These are phyloP conservation scores for Penicillium sp. DNA, from an alignment of 2,329 filamentous ascomycete species.

Conservation along the genomic window DNA sequence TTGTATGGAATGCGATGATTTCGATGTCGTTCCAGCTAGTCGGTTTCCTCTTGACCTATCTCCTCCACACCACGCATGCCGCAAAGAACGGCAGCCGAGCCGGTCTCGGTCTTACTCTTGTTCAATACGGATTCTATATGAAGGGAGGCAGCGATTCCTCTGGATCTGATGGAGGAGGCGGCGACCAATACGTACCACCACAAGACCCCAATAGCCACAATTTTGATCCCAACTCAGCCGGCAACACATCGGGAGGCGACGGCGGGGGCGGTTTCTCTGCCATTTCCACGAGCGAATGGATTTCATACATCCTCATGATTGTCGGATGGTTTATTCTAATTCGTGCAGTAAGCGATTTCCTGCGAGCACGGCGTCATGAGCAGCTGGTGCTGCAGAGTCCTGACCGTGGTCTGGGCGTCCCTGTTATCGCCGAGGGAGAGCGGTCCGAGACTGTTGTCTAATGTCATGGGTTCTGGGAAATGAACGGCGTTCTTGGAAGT, in stretches of 20 bases:
- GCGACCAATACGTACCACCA: conserved; percentile 62
- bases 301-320: conserved; percentile 93
- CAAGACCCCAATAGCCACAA: conserved; percentile 88
- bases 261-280: conserved; percentile 51
- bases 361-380: conserved; percentile 86
- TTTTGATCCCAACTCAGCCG: conserved; percentile 76
- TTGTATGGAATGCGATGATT: conserved; percentile 84
- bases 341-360: conserved; percentile 86
- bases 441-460: conserved; percentile 75
- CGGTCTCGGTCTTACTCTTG: conserved; percentile 89
- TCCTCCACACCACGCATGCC: conserved; percentile 95
- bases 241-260: conserved; percentile 42
- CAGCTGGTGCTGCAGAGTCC: conserved; percentile 91
- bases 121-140: conserved; percentile 98
- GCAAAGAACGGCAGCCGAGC: conserved; percentile 97
- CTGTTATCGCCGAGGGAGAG: conserved; percentile 87
- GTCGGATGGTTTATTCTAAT: conserved; percentile 98
- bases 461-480: conserved; percentile 25
- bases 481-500: conserved; percentile 17
- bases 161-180: conserved; percentile 41
- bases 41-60: conserved; percentile 96
- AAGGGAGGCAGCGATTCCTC: conserved; percentile 62
- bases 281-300: conserved; percentile 79
- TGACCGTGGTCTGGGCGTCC: conserved; percentile 80
- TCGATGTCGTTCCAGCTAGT: conserved; percentile 97